Base-by-base conservation (phyloP, 768 basidiomycete species). In the Termitomyces sp. region DNA sequence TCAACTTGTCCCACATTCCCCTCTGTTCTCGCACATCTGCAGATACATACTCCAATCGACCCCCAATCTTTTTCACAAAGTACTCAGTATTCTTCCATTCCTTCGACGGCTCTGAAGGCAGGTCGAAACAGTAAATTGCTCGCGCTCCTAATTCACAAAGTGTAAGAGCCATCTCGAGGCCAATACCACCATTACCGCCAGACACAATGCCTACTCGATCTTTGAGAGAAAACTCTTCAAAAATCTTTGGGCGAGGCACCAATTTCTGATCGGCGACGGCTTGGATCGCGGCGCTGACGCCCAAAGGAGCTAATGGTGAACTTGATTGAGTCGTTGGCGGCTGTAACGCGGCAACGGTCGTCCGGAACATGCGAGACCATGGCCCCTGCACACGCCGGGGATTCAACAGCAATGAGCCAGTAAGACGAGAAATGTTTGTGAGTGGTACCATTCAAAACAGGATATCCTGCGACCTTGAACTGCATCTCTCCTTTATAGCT, bases 61-160 rank as follows among this genome's bases (percentile, higher is more conserved):
- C 71, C 45, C 72, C 68, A 49, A 87, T 65, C 56, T 67, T 73
- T 58, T 70, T 68, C 31, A 83, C 80, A 60, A 81, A 88, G 30
- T 79, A 79, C 30, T 68, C 70, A 18, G 83, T 81, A 57, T 74
- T 75, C 42, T 67, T 63, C 78, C 83, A 89, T 62, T 85, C 87
- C 2, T 75, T 76, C 3, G 82, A 82, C 0, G 88, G 82, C 45
- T 72, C 68, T 50, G 68, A 63, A 3, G 85, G 78, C 15, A 88
- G 72, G 69, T 89, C 88, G 6, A 88, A 72, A 66, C 87, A 88
- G 70, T 89, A 89, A 18, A 89, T 78, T 0, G 76, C 83, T 8
- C 81, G 78, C 4, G 86, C 86, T 33, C 90, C 89, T 22, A 83
- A 84, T 72, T 91, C 90, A 46, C 81, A 81, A 45, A 91, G 71